Conservation (phyloP, 352 stramenopile species). For the Globisporangium megalacanthum region DNA sequence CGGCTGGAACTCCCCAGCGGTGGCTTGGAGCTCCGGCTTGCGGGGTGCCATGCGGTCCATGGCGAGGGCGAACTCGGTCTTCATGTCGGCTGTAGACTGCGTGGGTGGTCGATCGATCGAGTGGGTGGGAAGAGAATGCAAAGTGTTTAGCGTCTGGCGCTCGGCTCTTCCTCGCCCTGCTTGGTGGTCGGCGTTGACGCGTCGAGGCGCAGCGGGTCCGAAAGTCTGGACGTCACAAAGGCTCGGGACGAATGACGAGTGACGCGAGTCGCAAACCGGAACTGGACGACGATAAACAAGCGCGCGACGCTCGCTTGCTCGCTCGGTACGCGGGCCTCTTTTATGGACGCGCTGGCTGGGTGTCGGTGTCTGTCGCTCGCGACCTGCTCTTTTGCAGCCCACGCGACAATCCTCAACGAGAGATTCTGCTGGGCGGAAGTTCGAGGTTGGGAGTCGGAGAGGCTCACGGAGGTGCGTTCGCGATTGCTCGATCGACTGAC, state of each 20-base stretch:
- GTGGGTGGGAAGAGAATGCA: too few species aligned
- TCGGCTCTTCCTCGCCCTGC: too few species aligned
- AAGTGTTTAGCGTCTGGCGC: too few species aligned
- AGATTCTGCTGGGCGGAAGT: neutral
- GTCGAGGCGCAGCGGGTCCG: too few species aligned
- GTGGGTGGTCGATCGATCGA: too few species aligned
- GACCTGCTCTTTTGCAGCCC: constrained; percentile 1
- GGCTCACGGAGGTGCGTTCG: too few species aligned
- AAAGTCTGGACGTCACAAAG: too few species aligned
- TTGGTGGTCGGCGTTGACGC: too few species aligned
- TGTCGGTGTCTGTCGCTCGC: neutral
- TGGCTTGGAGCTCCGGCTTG: constrained; percentile 4
- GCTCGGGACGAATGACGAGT: neutral
- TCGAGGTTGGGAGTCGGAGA: neutral
- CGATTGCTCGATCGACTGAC: too few species aligned
- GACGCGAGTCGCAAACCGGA: neutral
- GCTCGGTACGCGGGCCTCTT: neutral
- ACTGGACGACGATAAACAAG: neutral
- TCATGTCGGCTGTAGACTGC: constrained; percentile 2
- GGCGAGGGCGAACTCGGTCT: constrained; percentile 10
- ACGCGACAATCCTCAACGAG: neutral
- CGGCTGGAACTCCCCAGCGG: neutral
- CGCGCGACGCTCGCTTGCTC: neutral
- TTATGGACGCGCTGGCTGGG: constrained; percentile 1
- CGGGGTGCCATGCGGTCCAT: neutral